Conservation (phyloP, 2,329 filamentous ascomycete species). For the Ramularia collo-cygni region DNA sequence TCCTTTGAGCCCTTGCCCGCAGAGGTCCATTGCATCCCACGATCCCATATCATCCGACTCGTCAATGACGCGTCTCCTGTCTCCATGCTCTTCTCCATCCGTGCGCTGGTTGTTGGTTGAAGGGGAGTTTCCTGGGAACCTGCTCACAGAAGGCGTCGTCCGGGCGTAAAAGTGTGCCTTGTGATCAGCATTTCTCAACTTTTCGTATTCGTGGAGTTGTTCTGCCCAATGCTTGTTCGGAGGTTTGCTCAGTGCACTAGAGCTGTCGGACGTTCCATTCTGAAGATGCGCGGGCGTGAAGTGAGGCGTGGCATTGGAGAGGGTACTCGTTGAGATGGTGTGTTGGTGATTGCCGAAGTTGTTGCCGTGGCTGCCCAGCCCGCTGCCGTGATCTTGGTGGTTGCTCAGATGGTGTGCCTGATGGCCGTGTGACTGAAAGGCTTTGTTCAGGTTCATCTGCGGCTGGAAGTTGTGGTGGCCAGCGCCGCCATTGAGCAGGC, state of each 20-base stretch:
- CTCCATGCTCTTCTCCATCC: slow-evolving; percentile 48
- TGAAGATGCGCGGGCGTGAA: slow-evolving; percentile 53
- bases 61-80: slow-evolving; percentile 53
- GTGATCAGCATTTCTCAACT: slow-evolving; percentile 23
- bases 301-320: slow-evolving; percentile 59
- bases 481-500: slow-evolving; percentile 66
- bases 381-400: slow-evolving; percentile 40
- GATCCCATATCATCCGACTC: slow-evolving; percentile 52
- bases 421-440: slow-evolving; percentile 51
- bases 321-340: slow-evolving; percentile 53
- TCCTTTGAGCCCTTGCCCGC: slow-evolving; percentile 86
- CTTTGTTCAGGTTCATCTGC: slow-evolving; percentile 60
- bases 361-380: slow-evolving; percentile 49
- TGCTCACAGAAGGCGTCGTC: slow-evolving; percentile 44
- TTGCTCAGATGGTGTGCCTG: slow-evolving; percentile 33
- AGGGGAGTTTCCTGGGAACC: slow-evolving; percentile 19
- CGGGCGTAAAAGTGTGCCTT: slow-evolving; percentile 64
- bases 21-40: slow-evolving; percentile 93
- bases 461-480: slow-evolving; percentile 49
- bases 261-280: slow-evolving; percentile 54
- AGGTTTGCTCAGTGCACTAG: slow-evolving; percentile 45
- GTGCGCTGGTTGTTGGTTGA: slow-evolving; percentile 41
- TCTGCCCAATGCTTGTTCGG: slow-evolving; percentile 74
- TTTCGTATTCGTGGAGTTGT: slow-evolving; percentile 56
- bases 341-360: slow-evolving; percentile 55